Evolutionary conservation across 75 land plant genomes (phyloP).

Genomic region (Cryptomeria japonica): DNA sequence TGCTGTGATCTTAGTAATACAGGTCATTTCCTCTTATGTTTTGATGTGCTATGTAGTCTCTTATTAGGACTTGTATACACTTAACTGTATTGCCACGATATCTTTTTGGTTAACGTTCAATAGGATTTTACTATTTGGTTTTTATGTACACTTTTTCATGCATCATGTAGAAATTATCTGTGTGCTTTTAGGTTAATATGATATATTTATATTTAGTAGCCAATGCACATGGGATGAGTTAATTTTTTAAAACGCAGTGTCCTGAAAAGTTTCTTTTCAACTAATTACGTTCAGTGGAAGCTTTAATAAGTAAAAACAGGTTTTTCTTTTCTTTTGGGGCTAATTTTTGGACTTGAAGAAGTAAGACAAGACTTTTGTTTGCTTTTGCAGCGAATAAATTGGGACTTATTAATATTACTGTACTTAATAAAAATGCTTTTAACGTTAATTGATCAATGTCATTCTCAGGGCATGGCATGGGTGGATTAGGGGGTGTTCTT

Average conservation of each 20-base stretch:
- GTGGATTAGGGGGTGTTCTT: constrained; percentile 28
- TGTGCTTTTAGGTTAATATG: neutral
- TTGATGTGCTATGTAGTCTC: neutral
- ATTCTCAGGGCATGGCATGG: constrained; percentile 15
- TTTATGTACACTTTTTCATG: too few relatives aligned
- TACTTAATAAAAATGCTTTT: neutral
- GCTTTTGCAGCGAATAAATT: neutral
- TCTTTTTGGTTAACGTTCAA: neutral
- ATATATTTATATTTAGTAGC: neutral
- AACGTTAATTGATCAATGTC: too few relatives aligned
- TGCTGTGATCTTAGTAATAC: too few relatives aligned
- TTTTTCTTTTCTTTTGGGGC: too few relatives aligned
- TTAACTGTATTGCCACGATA: too few relatives aligned
- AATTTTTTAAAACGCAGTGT: neutral
- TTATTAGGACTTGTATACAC: neutral
- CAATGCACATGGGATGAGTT: too few relatives aligned
- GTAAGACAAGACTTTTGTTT: neutral
- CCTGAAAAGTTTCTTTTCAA: neutral
- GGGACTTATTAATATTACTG: neutral
- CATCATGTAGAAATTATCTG: neutral
- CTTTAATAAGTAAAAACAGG: too few relatives aligned
- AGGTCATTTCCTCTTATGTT: neutral
- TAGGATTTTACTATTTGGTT: too few relatives aligned
- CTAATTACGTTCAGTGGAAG: neutral
- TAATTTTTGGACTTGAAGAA: too few relatives aligned